A percentile compares a stretch with the other conserved stretches of the same genome.
Conservation (phyloP, 768 basidiomycete genomes). For the Saitozyma sp. region DNA sequence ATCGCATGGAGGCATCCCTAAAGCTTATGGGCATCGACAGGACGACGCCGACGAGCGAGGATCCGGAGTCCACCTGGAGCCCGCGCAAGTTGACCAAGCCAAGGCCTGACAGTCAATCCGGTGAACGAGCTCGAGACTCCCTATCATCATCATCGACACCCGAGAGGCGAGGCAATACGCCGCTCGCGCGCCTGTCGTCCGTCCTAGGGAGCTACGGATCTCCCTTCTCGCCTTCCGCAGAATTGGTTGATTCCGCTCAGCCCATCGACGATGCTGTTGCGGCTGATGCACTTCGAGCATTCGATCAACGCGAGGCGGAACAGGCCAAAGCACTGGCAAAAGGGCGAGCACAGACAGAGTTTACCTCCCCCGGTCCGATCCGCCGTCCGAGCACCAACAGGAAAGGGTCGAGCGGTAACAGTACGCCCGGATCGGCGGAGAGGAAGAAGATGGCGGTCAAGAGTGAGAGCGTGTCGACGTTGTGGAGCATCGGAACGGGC, state of each 20-base stretch:
- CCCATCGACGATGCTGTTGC: constrained; percentile 68
- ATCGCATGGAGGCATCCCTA: constrained; percentile 85
- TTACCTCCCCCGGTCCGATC: constrained; percentile 17
- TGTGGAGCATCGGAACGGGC: constrained; percentile 30
- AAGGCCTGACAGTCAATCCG: no score
- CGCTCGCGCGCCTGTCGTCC: constrained; percentile 59
- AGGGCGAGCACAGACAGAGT: constrained; percentile 57
- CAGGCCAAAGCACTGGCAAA: constrained; percentile 74
- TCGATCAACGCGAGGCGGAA: constrained; percentile 74
- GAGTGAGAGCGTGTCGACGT: constrained; percentile 36
- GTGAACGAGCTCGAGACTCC: neutral
- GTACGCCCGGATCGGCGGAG: constrained; percentile 1
- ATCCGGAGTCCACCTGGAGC: no score
- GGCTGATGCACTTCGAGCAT: constrained; percentile 69
- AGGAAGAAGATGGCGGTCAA: constrained; percentile 11
- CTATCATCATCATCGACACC: neutral
- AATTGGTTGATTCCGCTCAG: constrained; percentile 62
- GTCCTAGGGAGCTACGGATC: constrained; percentile 57
- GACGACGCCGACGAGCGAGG: constrained; percentile 25
- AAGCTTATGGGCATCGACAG: constrained; percentile 84
- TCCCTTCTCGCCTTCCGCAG: constrained; percentile 60
- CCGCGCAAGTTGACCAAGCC: no score
- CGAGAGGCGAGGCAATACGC: constrained; percentile 34
- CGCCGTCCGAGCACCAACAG: constrained; percentile 1
- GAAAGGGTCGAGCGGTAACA: constrained; percentile 8